Evolutionary conservation across 2,329 filamentous ascomycete genomes (phyloP).

Genomic region (Colletotrichum cereale): DNA sequence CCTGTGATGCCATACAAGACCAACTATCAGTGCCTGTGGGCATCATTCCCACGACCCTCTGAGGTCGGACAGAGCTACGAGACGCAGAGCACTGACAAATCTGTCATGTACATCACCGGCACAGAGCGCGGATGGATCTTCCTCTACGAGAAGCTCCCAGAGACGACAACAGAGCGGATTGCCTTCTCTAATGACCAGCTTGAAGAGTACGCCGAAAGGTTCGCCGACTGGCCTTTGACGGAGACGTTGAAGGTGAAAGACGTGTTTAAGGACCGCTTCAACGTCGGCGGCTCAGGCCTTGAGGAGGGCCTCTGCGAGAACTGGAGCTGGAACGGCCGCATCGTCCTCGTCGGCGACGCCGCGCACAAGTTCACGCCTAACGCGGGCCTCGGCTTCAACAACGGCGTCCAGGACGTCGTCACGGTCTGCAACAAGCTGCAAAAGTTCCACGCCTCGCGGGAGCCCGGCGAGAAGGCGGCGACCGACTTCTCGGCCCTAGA

Average conservation of each 20-base stretch:
- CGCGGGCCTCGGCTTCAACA: conserved; percentile 51
- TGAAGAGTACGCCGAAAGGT: conserved; percentile 43
- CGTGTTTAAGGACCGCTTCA: conserved; percentile 44
- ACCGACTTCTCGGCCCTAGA: conserved; percentile 20
- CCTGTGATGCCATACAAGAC: conserved; percentile 41
- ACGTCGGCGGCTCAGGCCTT: conserved; percentile 49
- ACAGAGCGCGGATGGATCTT: conserved; percentile 49
- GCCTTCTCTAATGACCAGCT: conserved; percentile 46
- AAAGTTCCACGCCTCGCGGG: background rate
- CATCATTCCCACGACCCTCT: conserved; percentile 46
- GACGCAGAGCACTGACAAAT: conserved; percentile 46
- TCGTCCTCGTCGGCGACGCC: conserved; percentile 53
- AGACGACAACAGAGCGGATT: conserved; percentile 44
- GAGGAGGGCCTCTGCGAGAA: conserved; percentile 53
- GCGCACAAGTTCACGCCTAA: conserved; percentile 55
- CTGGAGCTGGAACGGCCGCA: conserved; percentile 51
- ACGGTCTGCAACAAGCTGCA: conserved; percentile 47
- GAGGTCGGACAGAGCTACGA: conserved; percentile 47
- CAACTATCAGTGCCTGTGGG: conserved; percentile 51
- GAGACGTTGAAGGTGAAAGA: conserved; percentile 47
- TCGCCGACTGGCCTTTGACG: conserved; percentile 47
- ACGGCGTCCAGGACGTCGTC: conserved; percentile 50
- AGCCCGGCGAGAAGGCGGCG: background rate
- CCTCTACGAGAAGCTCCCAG: conserved; percentile 48
- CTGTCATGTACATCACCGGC: conserved; percentile 48